A percentile compares a stretch with the other conserved stretches of the same genome.
Evolutionary conservation across 2,329 filamentous ascomycete genomes (phyloP).

Genomic region (Fusarium sp.): DNA sequence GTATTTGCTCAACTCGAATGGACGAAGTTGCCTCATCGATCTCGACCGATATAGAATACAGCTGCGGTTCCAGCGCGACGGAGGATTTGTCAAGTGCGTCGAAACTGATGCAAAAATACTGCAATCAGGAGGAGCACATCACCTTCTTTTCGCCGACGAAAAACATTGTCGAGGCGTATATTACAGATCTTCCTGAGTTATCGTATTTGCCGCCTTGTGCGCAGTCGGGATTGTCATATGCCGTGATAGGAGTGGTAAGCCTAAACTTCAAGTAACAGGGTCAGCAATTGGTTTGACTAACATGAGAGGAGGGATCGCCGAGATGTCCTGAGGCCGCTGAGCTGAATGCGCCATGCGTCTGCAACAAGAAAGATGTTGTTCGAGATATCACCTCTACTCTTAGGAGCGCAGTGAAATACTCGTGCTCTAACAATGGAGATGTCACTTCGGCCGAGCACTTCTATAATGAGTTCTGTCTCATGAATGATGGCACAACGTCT

Average conservation of each 20-base stretch:
- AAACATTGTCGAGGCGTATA: constrained; percentile 60
- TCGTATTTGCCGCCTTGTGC: constrained; percentile 57
- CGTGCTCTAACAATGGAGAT: constrained; percentile 62
- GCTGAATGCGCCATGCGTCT: constrained; percentile 65
- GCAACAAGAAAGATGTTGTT: constrained; percentile 64
- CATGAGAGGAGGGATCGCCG: constrained; percentile 22
- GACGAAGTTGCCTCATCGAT: constrained; percentile 56
- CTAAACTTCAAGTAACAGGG: not conserved
- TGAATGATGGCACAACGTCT: constrained; percentile 62
- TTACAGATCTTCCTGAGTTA: constrained; percentile 63
- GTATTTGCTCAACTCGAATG: constrained; percentile 64
- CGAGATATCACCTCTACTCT: constrained; percentile 58
- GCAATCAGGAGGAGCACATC: constrained; percentile 57
- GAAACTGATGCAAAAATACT: constrained; percentile 63
- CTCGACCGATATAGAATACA: constrained; percentile 56
- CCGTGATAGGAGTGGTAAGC: constrained; percentile 50
- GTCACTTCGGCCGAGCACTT: constrained; percentile 64
- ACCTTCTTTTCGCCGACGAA: constrained; percentile 59
- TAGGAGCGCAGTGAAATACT: constrained; percentile 58
- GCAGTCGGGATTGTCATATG: constrained; percentile 49
- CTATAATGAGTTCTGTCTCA: constrained; percentile 65
- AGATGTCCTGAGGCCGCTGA: constrained; percentile 57
- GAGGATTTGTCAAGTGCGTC: constrained; percentile 64
- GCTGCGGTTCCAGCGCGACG: constrained; percentile 62
- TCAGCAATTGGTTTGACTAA: not conserved